These are phyloP conservation scores for Serpula lacrymans DNA, from an alignment of 768 basidiomycete species.

Conservation along the genomic window DNA sequence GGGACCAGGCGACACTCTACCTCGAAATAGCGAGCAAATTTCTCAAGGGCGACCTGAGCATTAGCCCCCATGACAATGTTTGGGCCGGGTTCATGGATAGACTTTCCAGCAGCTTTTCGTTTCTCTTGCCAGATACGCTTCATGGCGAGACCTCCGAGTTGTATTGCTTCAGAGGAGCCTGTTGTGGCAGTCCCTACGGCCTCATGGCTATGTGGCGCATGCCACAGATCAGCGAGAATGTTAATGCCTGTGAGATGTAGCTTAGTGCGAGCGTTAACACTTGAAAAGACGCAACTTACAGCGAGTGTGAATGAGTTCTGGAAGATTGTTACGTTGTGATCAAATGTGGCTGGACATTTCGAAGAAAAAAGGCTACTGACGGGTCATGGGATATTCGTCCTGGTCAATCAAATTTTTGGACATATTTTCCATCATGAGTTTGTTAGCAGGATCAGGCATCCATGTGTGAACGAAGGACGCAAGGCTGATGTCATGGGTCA, in stretches of 20 bases:
- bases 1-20: conserved; percentile 66
- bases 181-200: conserved; percentile 71
- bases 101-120: conserved; percentile 62
- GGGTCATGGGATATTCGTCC: conserved; percentile 65
- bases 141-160: conserved; percentile 69
- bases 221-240: conserved; percentile 66
- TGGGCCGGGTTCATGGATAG: conserved; percentile 62
- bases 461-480: conserved; percentile 69
- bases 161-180: conserved; percentile 69
- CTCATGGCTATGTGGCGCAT: conserved; percentile 50
- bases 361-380: conserved; percentile 20
- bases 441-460: conserved; percentile 51
- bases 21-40: conserved; percentile 67
- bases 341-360: not conserved
- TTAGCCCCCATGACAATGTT: conserved; percentile 67
- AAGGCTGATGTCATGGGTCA: conserved; percentile 28
- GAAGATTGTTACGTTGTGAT: not conserved
- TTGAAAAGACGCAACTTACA: conserved; percentile 20
- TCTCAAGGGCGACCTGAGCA: conserved; percentile 68
- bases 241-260: conserved; percentile 29
- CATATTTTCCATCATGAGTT: conserved; percentile 62
- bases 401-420: conserved; percentile 68
- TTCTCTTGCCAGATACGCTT: conserved; percentile 69
- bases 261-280: not conserved
- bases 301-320: conserved; percentile 42